phyloP scores from a whole-genome alignment of 345 rosid genomes.

The Eutrema heterophyllum region DNA sequence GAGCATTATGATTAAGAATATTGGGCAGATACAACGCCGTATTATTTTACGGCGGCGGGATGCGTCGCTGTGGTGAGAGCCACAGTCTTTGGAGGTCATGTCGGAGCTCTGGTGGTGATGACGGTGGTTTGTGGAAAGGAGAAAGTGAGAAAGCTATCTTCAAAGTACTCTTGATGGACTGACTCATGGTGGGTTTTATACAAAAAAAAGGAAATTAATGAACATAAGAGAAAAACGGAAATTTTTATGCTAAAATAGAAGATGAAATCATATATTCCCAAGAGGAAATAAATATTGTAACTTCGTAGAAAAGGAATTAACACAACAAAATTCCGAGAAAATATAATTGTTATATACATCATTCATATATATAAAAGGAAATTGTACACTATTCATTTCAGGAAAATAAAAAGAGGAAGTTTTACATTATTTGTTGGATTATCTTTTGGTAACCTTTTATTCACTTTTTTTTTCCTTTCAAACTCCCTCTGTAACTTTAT shows the following conservation, averaged over 20 bases:
- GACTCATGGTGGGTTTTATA: not conserved
- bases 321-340: not conserved
- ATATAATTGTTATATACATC: not conserved
- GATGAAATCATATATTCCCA: not conserved
- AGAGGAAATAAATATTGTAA: not conserved
- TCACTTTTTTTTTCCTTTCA: not conserved
- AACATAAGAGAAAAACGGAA: not conserved
- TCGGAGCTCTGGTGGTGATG: constrained; percentile 13
- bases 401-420: not conserved
- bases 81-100: constrained; percentile 50
- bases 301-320: not conserved
- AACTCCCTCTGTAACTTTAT: not conserved
- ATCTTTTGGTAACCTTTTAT: not conserved
- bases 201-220: not conserved
- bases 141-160: not conserved
- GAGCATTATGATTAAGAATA: constrained; percentile 39
- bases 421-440: not conserved
- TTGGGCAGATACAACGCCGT: constrained; percentile 18
- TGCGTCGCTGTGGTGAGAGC: constrained; percentile 24
- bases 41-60: constrained; percentile 1
- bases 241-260: not conserved
- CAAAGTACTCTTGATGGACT: not conserved
- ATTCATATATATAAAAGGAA: not conserved
- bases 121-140: not conserved
- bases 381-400: not conserved